These are phyloP conservation scores for Craterostigma plantagineum DNA, from an alignment of 257 asterid genomes.

Conservation along the genomic window DNA sequence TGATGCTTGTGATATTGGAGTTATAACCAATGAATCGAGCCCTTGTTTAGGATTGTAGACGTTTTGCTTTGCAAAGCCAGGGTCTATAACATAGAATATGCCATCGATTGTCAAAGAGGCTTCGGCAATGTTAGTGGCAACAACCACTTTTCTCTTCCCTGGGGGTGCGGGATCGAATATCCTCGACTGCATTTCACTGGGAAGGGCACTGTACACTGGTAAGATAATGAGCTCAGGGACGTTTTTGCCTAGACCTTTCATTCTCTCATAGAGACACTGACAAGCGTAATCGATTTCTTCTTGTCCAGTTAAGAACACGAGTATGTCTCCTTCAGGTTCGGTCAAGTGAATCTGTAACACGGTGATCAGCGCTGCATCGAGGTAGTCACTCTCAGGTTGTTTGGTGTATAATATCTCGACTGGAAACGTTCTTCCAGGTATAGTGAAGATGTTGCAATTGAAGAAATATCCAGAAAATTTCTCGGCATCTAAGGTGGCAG, in stretches of 20 bases:
- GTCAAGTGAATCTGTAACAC: constrained; percentile 92
- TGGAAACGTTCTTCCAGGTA: constrained; percentile 89
- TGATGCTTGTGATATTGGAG: constrained; percentile 95
- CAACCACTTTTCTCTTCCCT: constrained; percentile 88
- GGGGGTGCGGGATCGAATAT: constrained; percentile 93
- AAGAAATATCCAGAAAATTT: constrained; percentile 85
- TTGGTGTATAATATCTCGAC: constrained; percentile 82
- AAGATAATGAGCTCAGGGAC: constrained; percentile 81
- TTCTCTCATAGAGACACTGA: constrained; percentile 78
- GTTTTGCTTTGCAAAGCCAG: constrained; percentile 91
- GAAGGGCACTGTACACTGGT: constrained; percentile 87
- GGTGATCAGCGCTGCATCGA: constrained; percentile 79
- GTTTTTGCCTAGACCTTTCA: constrained; percentile 72
- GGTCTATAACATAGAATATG: constrained; percentile 82
- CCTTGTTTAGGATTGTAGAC: constrained; percentile 94
- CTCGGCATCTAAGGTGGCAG: constrained; percentile 91
- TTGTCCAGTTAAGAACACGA: constrained; percentile 86
- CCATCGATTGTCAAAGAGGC: constrained; percentile 94
- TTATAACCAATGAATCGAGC: constrained; percentile 76
- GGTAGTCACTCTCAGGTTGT: constrained; percentile 90
- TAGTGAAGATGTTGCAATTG: constrained; percentile 85
- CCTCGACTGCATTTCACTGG: constrained; percentile 94
- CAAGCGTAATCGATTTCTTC: constrained; percentile 94
- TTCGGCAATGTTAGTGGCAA: constrained; percentile 90
- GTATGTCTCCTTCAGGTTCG: constrained; percentile 93